A percentile compares a stretch with the other conserved stretches of the same genome.
Evolutionary conservation across 164 flowering plant species (phyloP).

Genomic region (Chloranthus sessilifolius): DNA sequence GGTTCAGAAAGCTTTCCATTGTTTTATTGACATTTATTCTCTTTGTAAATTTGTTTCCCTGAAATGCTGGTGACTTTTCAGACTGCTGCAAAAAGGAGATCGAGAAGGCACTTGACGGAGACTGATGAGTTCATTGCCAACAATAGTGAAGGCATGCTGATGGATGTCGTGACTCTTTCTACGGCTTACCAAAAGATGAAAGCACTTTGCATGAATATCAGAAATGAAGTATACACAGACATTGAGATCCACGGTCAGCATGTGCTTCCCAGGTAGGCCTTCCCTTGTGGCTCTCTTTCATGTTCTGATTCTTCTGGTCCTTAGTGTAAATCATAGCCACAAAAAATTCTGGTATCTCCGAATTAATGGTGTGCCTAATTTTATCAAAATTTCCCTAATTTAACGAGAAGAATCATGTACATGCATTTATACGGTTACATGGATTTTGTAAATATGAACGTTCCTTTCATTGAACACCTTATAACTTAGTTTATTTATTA

Average conservation of each 20-base stretch:
- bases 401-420: too few species aligned
- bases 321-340: too few species aligned
- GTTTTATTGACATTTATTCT: slow-evolving; percentile 1
- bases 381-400: too few species aligned
- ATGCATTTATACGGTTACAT: too few species aligned
- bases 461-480: too few species aligned
- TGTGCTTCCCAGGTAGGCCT: slow-evolving; percentile 75
- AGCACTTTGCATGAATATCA: slow-evolving; percentile 60
- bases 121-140: slow-evolving; percentile 77
- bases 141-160: slow-evolving; percentile 43
- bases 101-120: slow-evolving; percentile 75
- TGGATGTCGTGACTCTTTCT: slow-evolving; percentile 53
- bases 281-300: not conserved
- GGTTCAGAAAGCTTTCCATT: slow-evolving; percentile 32
- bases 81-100: slow-evolving; percentile 90
- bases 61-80: slow-evolving; percentile 13
- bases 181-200: slow-evolving; percentile 90
- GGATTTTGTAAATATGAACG: too few species aligned
- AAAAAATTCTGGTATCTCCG: too few species aligned
- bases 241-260: slow-evolving; percentile 81
- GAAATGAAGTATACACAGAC: slow-evolving; percentile 79
- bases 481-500: too few species aligned
- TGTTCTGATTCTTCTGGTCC: not conserved
- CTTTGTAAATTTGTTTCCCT: slow-evolving; percentile 6
- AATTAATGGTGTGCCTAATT: too few species aligned